Conservation (phyloP, 257 asterid species). For the Salvia miltiorrhiza region DNA sequence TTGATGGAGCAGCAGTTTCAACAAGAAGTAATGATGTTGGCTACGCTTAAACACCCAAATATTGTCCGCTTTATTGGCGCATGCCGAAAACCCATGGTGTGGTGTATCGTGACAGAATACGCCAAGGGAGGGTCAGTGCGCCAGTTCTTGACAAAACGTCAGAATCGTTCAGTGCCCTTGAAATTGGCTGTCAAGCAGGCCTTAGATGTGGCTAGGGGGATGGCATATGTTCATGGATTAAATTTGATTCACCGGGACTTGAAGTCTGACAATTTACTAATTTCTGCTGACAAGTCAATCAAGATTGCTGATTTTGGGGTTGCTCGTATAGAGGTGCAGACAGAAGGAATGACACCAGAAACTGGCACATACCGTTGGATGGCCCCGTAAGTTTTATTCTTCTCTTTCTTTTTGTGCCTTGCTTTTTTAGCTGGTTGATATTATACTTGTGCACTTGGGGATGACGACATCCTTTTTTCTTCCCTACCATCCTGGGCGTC, state of each 20-base stretch:
- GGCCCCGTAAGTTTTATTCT: constrained; percentile 84
- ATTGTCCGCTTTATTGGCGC: constrained; percentile 95
- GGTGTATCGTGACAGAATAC: constrained; percentile 97
- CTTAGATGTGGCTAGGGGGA: constrained; percentile 95
- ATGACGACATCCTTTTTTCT: not conserved
- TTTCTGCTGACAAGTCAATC: constrained; percentile 86
- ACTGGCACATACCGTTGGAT: constrained; percentile 99
- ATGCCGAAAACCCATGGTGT: constrained; percentile 95
- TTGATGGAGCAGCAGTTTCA: constrained; percentile 98
- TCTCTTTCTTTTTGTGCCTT: not conserved
- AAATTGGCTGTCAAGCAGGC: constrained; percentile 99
- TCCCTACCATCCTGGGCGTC: not conserved
- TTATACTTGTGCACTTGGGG: not conserved
- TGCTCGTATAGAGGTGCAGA: constrained; percentile 96
- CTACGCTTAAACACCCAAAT: constrained; percentile 81
- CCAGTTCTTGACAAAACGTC: constrained; percentile 77
- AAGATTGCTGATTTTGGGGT: constrained; percentile 98
- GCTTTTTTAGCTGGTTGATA: not conserved
- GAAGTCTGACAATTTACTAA: constrained; percentile 93
- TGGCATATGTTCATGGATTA: constrained; percentile 91
- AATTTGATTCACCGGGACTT: constrained; percentile 90
- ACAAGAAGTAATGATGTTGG: constrained; percentile 98
- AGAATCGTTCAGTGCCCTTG: constrained; percentile 86
- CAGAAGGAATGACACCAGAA: constrained; percentile 99
- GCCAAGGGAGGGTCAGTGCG: constrained; percentile 98